phyloP scores from a whole-genome alignment of 352 stramenopile genomes.

The Pythium aquatile region DNA sequence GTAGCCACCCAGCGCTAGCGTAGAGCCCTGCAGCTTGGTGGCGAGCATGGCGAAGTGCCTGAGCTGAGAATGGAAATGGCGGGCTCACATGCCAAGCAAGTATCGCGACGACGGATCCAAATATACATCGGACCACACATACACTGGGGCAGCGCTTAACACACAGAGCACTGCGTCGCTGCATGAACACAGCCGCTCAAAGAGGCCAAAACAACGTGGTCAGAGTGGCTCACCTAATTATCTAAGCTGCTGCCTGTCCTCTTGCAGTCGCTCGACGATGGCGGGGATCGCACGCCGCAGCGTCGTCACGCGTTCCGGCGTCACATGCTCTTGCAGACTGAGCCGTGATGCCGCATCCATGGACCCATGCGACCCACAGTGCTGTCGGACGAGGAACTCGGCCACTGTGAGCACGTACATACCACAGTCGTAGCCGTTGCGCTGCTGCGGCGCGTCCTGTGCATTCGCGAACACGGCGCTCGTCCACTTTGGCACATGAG shows the following conservation, averaged over 20 bases:
- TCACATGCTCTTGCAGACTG: constrained; percentile 47
- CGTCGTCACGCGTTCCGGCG: constrained; percentile 43
- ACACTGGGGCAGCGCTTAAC: no score
- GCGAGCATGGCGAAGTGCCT: neutral
- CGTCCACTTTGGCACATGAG: constrained; percentile 6
- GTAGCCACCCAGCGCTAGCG: neutral
- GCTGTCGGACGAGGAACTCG: constrained; percentile 52
- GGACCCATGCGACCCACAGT: constrained; percentile 10
- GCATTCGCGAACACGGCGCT: constrained; percentile 24
- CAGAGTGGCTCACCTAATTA: neutral
- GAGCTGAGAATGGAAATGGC: neutral
- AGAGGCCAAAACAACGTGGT: no score
- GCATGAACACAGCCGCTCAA: no score
- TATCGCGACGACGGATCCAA: neutral
- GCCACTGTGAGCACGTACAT: constrained; percentile 73
- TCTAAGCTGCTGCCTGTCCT: neutral
- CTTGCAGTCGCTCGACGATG: constrained; percentile 22
- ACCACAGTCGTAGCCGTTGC: constrained; percentile 80
- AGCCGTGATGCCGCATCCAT: neutral
- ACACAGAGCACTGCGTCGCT: no score
- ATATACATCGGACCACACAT: neutral
- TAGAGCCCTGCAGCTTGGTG: neutral
- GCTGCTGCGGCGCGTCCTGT: constrained; percentile 55
- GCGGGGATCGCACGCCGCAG: constrained; percentile 47
- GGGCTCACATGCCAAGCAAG: neutral